These are phyloP conservation scores for Fabrea salina DNA, from an alignment of 169 alveolate genomes.

Conservation along the genomic window DNA sequence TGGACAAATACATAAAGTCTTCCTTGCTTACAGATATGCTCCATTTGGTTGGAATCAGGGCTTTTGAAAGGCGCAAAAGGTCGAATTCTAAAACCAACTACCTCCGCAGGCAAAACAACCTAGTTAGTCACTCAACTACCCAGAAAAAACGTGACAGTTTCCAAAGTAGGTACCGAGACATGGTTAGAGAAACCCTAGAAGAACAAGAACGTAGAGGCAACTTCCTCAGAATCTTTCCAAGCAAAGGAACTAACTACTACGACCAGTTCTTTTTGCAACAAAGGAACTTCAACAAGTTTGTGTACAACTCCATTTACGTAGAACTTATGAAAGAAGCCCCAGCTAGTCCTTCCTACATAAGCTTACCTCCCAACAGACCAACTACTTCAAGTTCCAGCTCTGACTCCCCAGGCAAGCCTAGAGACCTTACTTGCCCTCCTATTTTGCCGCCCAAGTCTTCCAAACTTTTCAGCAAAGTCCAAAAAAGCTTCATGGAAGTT, in stretches of 20 bases:
- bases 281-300: neutral
- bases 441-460: too few species aligned
- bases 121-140: constrained; percentile 48
- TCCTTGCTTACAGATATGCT: constrained; percentile 67
- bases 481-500: too few species aligned
- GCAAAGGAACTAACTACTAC: constrained; percentile 43
- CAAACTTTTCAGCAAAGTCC: too few species aligned
- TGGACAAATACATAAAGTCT: constrained; percentile 72
- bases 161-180: constrained; percentile 57
- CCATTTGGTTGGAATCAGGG: constrained; percentile 60
- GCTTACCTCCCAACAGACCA: neutral
- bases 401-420: neutral
- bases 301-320: neutral
- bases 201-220: constrained; percentile 48
- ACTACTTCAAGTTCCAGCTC: too few species aligned
- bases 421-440: too few species aligned
- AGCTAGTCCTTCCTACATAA: neutral
- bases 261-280: constrained; percentile 30
- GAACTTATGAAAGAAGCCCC: neutral
- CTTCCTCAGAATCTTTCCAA: constrained; percentile 55
- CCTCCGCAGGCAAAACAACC: constrained; percentile 39
- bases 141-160: constrained; percentile 36
- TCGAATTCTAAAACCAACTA: constrained; percentile 37
- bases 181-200: constrained; percentile 37
- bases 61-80: constrained; percentile 60